Percentiles rank a stretch among this genome's conserved stretches.
phyloP scores from a whole-genome alignment of 805 yeast genomes.

The Yarrowia bubula region DNA sequence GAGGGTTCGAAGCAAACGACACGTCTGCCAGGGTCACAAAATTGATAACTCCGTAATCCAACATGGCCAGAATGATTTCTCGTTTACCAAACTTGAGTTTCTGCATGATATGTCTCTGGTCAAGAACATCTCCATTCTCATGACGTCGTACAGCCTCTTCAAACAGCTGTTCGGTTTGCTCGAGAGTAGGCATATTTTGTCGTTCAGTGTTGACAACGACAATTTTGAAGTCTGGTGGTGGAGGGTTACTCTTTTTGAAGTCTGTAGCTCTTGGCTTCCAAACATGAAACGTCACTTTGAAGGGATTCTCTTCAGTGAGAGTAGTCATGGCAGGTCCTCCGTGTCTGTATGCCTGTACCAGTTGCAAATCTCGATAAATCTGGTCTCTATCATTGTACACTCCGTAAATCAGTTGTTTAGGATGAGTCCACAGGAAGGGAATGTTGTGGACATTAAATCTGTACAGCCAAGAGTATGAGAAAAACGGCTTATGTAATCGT shows the following conservation, averaged over 20 bases:
- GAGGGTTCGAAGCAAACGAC: constrained; percentile 29
- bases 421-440: constrained; percentile 10
- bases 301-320: background rate
- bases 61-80: constrained; percentile 60
- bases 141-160: constrained; percentile 29
- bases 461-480: constrained; percentile 10
- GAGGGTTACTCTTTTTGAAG: constrained; percentile 67
- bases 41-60: constrained; percentile 73
- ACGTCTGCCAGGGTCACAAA: constrained; percentile 47
- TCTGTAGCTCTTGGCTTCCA: constrained; percentile 71
- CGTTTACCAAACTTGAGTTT: constrained; percentile 54
- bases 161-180: constrained; percentile 40
- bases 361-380: constrained; percentile 33
- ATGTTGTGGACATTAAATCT: constrained; percentile 1
- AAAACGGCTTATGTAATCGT: background rate
- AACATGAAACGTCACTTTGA: constrained; percentile 48
- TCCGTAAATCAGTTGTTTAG: background rate
- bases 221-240: constrained; percentile 71
- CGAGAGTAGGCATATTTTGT: constrained; percentile 39
- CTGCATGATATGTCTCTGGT: constrained; percentile 38
- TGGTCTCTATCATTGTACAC: constrained; percentile 10
- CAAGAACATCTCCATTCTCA: constrained; percentile 27
- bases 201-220: constrained; percentile 50
- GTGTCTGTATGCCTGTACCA: constrained; percentile 34
- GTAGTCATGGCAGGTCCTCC: background rate